Evolutionary conservation across 2,329 filamentous ascomycete species (phyloP), one percentile per base, ranked within the genome.

Genomic region (Microascus cirrosus): DNA sequence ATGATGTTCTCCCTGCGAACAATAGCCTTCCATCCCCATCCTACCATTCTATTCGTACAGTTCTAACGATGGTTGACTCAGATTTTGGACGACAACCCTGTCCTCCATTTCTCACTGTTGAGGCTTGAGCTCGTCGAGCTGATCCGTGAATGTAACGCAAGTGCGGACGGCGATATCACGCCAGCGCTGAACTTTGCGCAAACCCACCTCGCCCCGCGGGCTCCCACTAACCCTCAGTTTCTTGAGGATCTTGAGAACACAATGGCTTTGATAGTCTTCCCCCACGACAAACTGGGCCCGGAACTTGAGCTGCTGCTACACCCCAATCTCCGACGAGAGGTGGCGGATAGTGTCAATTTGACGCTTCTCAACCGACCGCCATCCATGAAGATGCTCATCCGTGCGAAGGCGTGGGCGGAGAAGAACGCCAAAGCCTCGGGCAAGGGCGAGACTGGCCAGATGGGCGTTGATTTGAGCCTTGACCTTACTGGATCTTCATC

Each of bases 51-150:
- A 11, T 15, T 35, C 32, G 25, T 42, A 15, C 51, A 34, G 13
- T 13, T 22, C 56, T 58, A 54, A 58, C 56, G 15, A 22, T 32
- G 11, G 11, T 32, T 32, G 35, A 45, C 45, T 10, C 64, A 99
- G 94, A 90, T 99, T 32, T 74, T 99, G 60, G 94, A 99, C 68
- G 81, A 80, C 60, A 83, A 97, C 66, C 83, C 88, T 1, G 80
- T 86, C 2, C 77, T 99, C 53, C 92, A 97, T 70, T 99, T 99
- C 71, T 84, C 90, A 1, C 78, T 99, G 4, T 78, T 99, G 53
- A 87, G 93, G 39, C 80, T 99, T 45, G 94, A 99, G 70, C 80
- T 99, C 6, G 89, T 99, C 58, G 94, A 99, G 74, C 79, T 97
- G 57, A 99, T 99, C 65, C 85, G 91, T 36, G 77, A 77, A 48